Percentiles rank a stretch among this genome's conserved stretches.
phyloP scores from a whole-genome alignment of 139 green algal species.

The Desmodesmus armatus region DNA sequence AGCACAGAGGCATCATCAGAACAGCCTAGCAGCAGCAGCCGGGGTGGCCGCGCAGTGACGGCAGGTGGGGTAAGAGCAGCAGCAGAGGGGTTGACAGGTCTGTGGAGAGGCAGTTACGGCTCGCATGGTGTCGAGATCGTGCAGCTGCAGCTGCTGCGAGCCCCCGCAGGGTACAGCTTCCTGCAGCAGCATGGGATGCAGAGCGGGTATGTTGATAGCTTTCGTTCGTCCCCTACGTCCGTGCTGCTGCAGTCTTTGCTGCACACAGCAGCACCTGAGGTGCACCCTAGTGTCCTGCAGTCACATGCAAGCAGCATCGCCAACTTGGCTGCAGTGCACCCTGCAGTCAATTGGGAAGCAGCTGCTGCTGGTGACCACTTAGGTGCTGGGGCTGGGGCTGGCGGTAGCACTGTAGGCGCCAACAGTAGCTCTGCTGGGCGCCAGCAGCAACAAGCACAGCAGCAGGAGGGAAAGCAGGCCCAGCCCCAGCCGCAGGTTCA shows the following conservation, averaged over 20 bases:
- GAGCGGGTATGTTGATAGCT: too few relatives aligned
- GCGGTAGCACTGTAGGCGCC: too few relatives aligned
- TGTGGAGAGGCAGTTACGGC: constrained; percentile 28
- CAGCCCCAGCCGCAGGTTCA: not conserved
- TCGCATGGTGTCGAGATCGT: constrained; percentile 27
- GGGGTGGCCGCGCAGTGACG: not conserved
- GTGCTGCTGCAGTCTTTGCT: not conserved
- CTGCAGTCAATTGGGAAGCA: too few relatives aligned
- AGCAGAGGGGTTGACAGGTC: not conserved
- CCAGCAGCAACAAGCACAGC: constrained; percentile 3
- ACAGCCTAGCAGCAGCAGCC: constrained; percentile 20
- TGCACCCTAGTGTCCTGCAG: too few relatives aligned
- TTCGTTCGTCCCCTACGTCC: too few relatives aligned
- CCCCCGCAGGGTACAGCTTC: not conserved
- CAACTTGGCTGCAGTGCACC: too few relatives aligned
- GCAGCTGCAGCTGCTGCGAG: constrained; percentile 24
- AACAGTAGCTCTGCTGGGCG: not conserved
- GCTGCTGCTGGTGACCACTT: too few relatives aligned
- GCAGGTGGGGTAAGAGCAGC: not conserved
- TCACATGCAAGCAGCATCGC: too few relatives aligned
- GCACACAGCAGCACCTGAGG: too few relatives aligned
- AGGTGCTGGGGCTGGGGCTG: too few relatives aligned
- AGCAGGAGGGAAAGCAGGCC: not conserved
- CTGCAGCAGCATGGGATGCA: not conserved
- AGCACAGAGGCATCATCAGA: constrained; percentile 3